Evolutionary conservation across 306 rosid genomes (phyloP).

Genomic region (Malus fusca): DNA sequence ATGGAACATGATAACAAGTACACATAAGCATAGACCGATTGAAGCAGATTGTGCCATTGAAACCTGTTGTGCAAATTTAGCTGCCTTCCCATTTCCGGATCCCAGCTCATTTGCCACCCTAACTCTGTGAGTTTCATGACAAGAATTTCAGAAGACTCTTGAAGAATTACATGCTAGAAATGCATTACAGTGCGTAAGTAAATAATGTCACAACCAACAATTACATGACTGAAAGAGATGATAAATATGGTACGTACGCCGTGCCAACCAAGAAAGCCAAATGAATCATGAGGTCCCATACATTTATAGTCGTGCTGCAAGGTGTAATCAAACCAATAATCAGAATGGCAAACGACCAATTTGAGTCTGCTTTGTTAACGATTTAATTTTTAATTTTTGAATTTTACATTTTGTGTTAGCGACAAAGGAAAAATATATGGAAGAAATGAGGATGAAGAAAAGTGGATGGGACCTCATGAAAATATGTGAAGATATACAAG

Average conservation of each 20-base stretch:
- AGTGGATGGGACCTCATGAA: no score
- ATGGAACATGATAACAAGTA: constrained; percentile 36
- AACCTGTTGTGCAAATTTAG: constrained; percentile 57
- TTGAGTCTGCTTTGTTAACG: no score
- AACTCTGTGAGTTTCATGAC: constrained; percentile 34
- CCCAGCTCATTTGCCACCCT: constrained; percentile 78
- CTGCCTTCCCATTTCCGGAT: constrained; percentile 54
- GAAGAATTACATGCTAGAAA: no score
- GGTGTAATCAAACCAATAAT: no score
- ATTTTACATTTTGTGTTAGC: no score
- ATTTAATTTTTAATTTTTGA: no score
- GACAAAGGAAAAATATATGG: no score
- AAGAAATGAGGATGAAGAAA: no score
- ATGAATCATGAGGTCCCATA: constrained; percentile 87
- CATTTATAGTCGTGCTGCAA: constrained; percentile 65
- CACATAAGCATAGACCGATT: constrained; percentile 36
- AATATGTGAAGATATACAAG: no score
- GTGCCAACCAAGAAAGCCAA: constrained; percentile 69
- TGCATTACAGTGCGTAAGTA: background rate
- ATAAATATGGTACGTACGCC: constrained; percentile 32
- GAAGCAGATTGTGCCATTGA: constrained; percentile 40
- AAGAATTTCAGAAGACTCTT: background rate
- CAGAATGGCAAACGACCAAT: background rate
- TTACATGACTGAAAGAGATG: no score
- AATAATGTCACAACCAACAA: background rate